Base-by-base conservation (phyloP, 2,329 filamentous ascomycete genomes). In the Aureobasidium sp. region DNA sequence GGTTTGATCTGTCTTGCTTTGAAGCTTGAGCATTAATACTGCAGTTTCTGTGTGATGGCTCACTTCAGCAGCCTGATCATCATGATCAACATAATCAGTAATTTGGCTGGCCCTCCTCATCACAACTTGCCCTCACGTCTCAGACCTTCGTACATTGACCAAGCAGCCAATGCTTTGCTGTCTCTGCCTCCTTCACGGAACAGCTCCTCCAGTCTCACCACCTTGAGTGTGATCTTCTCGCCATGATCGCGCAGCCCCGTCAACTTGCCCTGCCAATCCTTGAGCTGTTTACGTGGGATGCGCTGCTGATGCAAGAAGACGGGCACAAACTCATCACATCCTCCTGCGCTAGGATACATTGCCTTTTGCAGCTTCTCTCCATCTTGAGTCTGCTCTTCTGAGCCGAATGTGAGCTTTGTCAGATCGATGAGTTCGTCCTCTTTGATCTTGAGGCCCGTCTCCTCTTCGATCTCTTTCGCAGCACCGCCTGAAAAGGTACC, bases 301-400 rank as follows among this genome's bases (percentile, higher is more conserved):
- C 77, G 70, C 67, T 83, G 84, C 67, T 83, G 77, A 64, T 78
- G 81, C 36, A 84, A 66, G 63, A 84, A 82, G 6, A 85, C 67
- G 0, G 81, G 80, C 30, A 85, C 80, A 65, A 82, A 84, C 64
- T 86, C 83, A 67, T 86, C 83, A 62, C 80, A 81, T 2, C 79
- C 83, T 2, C 83, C 83, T 0, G 80, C 73, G 13, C 76, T 80
- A 0, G 81, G 79, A 66, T 85, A 85, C 50, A 83, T 74, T 0
- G 75, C 80, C 54, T 76, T 71, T 63, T 81, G 78, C 10, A 83
- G 65, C 1, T 67, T 65, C 66, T 79, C 73, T 8, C 71, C 72
- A 25, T 58, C 55, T n/a, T 32, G 53, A 64, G 58, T 27, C 11
- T 54, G 62, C 25, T 62, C 45, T 6, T 63, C 55, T 4, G 27